These are phyloP conservation scores for Biscutella auriculata DNA, from an alignment of 441 rosid species.

Conservation along the genomic window DNA sequence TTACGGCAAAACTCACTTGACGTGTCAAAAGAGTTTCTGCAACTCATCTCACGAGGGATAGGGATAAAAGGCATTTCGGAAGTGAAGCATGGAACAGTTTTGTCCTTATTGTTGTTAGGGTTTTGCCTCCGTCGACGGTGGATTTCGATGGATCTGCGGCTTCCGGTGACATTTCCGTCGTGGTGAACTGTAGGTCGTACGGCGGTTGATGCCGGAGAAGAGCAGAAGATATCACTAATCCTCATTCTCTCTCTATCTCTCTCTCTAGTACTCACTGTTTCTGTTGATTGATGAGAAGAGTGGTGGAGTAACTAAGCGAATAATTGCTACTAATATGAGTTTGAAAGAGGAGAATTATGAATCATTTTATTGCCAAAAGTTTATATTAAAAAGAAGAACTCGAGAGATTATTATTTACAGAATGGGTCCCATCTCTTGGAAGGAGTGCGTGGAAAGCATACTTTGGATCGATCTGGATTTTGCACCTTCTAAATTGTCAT, in stretches of 20 bases:
- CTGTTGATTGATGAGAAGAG: constrained; percentile 3
- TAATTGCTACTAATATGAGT: neutral
- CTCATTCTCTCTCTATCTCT: constrained; percentile 33
- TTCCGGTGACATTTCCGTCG: constrained; percentile 27
- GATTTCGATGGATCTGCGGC: constrained; percentile 21
- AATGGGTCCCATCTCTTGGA: constrained; percentile 16
- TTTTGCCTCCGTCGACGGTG: constrained; percentile 25
- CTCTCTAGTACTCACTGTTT: constrained; percentile 9
- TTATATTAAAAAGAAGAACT: neutral
- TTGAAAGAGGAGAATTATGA: constrained; percentile 10
- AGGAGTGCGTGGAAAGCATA: constrained; percentile 25
- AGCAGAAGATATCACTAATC: constrained; percentile 56
- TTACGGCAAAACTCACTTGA: constrained; percentile 28
- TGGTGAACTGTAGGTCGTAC: constrained; percentile 39
- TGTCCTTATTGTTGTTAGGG: constrained; percentile 9
- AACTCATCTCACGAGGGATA: constrained; percentile 20
- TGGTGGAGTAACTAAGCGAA: constrained; percentile 5
- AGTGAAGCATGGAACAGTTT: constrained; percentile 35
- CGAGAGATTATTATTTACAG: neutral
- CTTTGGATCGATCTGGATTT: constrained; percentile 15
- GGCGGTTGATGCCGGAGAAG: constrained; percentile 81
- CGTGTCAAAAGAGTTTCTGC: constrained; percentile 20
- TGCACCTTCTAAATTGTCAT: constrained; percentile 17
- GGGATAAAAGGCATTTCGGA: constrained; percentile 46
- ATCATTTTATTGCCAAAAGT: neutral